Conservation (phyloP, 352 stramenopile species). For the Phytophthora lateralis region DNA sequence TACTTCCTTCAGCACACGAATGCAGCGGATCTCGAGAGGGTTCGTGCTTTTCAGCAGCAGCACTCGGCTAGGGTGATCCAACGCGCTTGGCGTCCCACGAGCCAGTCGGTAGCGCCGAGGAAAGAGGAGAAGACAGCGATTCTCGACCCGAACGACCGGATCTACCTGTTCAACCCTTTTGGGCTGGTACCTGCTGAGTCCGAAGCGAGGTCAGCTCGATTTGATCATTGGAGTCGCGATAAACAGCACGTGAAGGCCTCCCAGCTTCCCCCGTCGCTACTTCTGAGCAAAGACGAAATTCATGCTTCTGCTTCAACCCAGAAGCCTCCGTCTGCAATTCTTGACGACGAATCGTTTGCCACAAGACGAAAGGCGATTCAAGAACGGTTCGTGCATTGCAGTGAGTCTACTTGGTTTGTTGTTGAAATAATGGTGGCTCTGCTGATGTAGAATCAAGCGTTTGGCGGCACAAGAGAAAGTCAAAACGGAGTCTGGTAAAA, state of each 20-base stretch:
- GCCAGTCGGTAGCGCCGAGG: not conserved
- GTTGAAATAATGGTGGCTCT: not conserved
- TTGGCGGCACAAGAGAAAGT: constrained; percentile 26
- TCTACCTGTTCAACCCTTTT: constrained; percentile 49
- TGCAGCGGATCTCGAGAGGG: constrained; percentile 44
- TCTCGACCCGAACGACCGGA: constrained; percentile 20
- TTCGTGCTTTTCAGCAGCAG: constrained; percentile 52
- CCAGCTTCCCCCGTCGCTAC: constrained; percentile 5
- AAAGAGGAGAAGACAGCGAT: not conserved
- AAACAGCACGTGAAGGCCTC: not conserved
- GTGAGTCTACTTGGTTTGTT: not conserved
- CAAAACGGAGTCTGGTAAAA: constrained; percentile 10
- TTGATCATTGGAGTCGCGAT: constrained; percentile 16
- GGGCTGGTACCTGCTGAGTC: constrained; percentile 3
- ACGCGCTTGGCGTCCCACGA: constrained; percentile 41
- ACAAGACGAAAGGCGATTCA: constrained; percentile 31
- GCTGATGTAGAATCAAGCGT: constrained; percentile 28
- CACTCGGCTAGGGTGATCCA: constrained; percentile 51
- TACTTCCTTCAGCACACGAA: constrained; percentile 70
- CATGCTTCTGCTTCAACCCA: not conserved
- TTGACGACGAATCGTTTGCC: constrained; percentile 27
- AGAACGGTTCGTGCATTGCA: constrained; percentile 33
- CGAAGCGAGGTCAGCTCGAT: not conserved
- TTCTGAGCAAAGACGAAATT: constrained; percentile 11
- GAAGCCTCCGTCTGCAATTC: constrained; percentile 6